A percentile compares a stretch with the other conserved stretches of the same genome.
phyloP scores from a whole-genome alignment of 441 rosid species.

The Croton laevigatus region DNA sequence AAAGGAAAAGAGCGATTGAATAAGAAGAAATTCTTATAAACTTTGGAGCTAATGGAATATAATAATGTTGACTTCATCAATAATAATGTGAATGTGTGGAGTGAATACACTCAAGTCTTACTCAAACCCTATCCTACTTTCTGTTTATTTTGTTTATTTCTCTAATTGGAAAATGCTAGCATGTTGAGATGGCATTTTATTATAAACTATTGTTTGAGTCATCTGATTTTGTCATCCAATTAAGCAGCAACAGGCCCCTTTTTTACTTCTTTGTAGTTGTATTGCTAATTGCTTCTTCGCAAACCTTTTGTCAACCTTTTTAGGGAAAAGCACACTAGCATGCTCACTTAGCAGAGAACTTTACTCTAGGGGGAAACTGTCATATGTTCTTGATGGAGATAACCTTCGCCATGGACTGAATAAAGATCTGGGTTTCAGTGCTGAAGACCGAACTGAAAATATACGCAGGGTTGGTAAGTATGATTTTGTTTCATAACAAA shows the following conservation, averaged over 20 bases:
- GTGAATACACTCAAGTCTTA: neutral
- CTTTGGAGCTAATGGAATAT: neutral
- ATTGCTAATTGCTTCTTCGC: neutral
- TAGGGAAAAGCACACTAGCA: constrained; percentile 92
- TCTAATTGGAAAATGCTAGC: neutral
- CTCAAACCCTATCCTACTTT: neutral
- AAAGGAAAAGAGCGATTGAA: neutral
- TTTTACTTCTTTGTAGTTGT: neutral
- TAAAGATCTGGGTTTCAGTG: constrained; percentile 76
- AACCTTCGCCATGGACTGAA: constrained; percentile 85
- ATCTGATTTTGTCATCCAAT: neutral
- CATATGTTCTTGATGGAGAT: constrained; percentile 84
- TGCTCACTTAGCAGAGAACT: constrained; percentile 73
- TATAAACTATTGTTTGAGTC: neutral
- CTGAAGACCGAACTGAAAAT: constrained; percentile 85
- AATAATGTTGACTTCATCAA: neutral
- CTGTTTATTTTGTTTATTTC: neutral
- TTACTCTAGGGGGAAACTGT: constrained; percentile 58
- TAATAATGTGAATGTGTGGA: neutral
- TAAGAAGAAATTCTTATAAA: neutral
- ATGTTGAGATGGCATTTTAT: neutral
- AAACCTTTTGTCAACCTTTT: constrained; percentile 7
- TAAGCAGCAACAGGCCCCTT: neutral
- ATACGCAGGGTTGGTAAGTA: constrained; percentile 84
- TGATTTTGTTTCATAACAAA: constrained; percentile 14